Percentiles rank a stretch among this genome's conserved stretches.
These are phyloP conservation scores for Botrytis sinoallii DNA, from an alignment of 2,329 filamentous ascomycete species.

Conservation along the genomic window DNA sequence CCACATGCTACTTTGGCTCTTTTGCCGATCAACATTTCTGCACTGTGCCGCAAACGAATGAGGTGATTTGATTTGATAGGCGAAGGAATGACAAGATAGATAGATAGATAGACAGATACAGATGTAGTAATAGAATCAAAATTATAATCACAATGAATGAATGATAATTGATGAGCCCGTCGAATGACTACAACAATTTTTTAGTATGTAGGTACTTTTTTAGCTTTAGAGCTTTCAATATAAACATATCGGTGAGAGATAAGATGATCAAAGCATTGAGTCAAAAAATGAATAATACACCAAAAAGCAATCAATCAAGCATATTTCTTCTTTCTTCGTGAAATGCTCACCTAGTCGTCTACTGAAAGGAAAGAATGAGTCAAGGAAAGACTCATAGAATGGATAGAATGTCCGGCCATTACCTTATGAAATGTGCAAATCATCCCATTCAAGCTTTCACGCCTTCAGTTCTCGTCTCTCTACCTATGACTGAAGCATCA, in stretches of 20 bases:
- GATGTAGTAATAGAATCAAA: neutral
- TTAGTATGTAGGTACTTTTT: neutral
- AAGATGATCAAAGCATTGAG: neutral
- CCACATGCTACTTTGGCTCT: neutral
- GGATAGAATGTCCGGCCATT: neutral
- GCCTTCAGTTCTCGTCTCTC: neutral
- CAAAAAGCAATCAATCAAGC: neutral
- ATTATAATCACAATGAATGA: neutral
- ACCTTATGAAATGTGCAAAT: neutral
- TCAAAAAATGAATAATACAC: neutral
- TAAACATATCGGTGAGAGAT: neutral
- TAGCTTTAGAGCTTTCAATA: neutral
- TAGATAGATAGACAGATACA: neutral
- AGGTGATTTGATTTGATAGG: neutral
- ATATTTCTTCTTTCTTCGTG: neutral
- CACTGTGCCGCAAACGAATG: neutral
- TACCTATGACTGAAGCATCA: neutral
- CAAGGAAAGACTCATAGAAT: neutral
- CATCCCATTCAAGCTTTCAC: neutral
- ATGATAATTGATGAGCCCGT: neutral
- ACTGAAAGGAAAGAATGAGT: neutral
- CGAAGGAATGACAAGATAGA: neutral
- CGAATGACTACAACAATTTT: conserved; percentile 14
- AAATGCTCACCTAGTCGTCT: neutral
- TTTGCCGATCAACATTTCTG: conserved; percentile 18